Evolutionary conservation across 2,329 filamentous ascomycete species (phyloP).

Genomic region (Apiospora rasikravindrae): DNA sequence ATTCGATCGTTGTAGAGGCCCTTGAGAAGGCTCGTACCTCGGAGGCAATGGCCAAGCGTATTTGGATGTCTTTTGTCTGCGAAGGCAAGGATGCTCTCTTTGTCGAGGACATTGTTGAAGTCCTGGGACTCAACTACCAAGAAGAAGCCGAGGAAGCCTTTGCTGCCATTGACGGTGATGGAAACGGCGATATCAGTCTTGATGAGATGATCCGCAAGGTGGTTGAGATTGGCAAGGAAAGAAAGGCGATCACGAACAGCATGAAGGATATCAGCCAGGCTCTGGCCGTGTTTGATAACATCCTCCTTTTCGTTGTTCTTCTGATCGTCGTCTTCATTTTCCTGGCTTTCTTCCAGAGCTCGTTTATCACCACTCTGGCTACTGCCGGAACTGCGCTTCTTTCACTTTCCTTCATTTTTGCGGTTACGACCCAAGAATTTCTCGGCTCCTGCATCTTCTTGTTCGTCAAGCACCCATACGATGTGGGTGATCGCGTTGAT

Average conservation of each 20-base stretch:
- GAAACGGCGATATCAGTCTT: conserved; percentile 91
- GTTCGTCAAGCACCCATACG: conserved; percentile 97
- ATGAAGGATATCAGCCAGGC: conserved; percentile 98
- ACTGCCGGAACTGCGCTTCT: conserved; percentile 91
- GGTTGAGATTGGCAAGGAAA: conserved; percentile 80
- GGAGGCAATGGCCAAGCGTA: conserved; percentile 89
- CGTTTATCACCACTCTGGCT: conserved; percentile 82
- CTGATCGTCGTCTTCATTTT: conserved; percentile 85
- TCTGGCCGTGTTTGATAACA: conserved; percentile 85
- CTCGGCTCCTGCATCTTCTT: conserved; percentile 98
- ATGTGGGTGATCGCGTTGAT: conserved; percentile 93
- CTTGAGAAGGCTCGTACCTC: conserved; percentile 83
- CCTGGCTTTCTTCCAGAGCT: conserved; percentile 86
- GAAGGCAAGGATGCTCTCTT: conserved; percentile 84
- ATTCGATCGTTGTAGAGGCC: conserved; percentile 87
- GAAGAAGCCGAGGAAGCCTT: conserved; percentile 88
- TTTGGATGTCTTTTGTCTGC: conserved; percentile 98
- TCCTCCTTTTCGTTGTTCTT: conserved; percentile 81
- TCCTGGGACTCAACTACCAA: conserved; percentile 76
- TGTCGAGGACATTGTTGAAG: conserved; percentile 83
- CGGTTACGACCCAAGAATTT: conserved; percentile 89
- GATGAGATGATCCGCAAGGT: conserved; percentile 94
- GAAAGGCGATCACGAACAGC: conserved; percentile 87
- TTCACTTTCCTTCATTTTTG: conserved; percentile 96
- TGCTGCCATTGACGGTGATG: conserved; percentile 78